Conservation (phyloP, 176 grass and related monocot genomes). For the Panicum miliaceum region DNA sequence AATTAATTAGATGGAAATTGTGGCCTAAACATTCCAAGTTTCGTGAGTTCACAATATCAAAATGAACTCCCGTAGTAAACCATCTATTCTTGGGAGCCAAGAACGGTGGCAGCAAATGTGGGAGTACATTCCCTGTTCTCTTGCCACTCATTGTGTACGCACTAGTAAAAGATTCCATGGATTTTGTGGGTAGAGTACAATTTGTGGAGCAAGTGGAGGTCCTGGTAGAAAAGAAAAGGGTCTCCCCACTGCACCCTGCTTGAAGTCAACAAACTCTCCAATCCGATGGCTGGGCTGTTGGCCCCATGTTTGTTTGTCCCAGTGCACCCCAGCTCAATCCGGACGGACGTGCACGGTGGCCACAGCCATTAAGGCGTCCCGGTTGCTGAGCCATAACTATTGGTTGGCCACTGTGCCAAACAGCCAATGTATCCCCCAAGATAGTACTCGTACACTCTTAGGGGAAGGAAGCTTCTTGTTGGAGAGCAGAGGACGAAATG, state of each 20-base stretch:
- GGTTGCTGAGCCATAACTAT: conserved; percentile 55
- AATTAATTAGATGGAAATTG: too few relatives aligned
- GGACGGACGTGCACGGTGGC: not conserved
- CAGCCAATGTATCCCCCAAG: conserved; percentile 18
- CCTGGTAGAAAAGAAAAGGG: not conserved
- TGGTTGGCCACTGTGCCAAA: conserved; percentile 8
- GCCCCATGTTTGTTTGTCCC: conserved; percentile 12
- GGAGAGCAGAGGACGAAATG: not conserved
- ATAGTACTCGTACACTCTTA: not conserved
- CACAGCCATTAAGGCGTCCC: not conserved
- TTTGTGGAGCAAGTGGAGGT: not conserved
- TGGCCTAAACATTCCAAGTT: too few relatives aligned
- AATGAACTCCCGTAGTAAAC: too few relatives aligned
- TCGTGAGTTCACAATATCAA: too few relatives aligned
- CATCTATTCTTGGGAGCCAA: too few relatives aligned
- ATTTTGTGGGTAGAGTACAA: not conserved
- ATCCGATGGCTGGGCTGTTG: not conserved
- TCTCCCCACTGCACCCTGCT: too few relatives aligned
- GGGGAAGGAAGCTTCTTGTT: not conserved
- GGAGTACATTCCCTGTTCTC: not conserved
- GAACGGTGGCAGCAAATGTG: too few relatives aligned
- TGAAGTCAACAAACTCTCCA: conserved; percentile 23
- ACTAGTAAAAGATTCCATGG: not conserved
- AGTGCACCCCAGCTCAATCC: conserved; percentile 3
- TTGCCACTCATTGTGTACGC: not conserved